A percentile compares a stretch with the other conserved stretches of the same genome.
These are phyloP conservation scores for Silene conica DNA, from an alignment of 148 eudicot species.

Conservation along the genomic window DNA sequence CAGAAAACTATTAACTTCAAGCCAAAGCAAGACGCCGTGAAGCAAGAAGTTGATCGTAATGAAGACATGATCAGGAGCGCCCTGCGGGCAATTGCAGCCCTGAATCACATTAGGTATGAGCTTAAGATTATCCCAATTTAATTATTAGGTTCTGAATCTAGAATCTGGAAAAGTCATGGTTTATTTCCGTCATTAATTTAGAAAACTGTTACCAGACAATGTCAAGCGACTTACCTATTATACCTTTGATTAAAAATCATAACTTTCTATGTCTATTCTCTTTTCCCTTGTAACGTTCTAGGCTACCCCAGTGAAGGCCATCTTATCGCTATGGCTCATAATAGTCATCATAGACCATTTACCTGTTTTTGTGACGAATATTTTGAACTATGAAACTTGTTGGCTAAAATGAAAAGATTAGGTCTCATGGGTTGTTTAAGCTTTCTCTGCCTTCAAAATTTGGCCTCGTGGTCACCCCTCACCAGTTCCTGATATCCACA, in stretches of 20 bases:
- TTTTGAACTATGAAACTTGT: no score
- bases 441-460: no score
- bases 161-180: no score
- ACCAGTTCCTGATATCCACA: no score
- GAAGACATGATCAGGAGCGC: slow-evolving; percentile 98
- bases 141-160: no score
- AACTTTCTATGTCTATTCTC: neutral
- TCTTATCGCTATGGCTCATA: no score
- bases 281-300: neutral
- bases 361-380: no score
- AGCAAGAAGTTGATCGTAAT: slow-evolving; percentile 99
- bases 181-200: no score
- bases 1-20: slow-evolving; percentile 78
- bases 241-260: neutral
- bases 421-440: no score
- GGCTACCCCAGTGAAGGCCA: neutral
- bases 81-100: slow-evolving; percentile 80
- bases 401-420: no score
- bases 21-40: slow-evolving; percentile 98
- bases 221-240: neutral
- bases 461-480: no score
- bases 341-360: no score
- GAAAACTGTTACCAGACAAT: neutral
- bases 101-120: slow-evolving; percentile 71
- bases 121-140: neutral